Evolutionary conservation across 306 rosid genomes (phyloP), one percentile per base, ranked within the genome.

Genomic region (Acacia crassicarpa): DNA sequence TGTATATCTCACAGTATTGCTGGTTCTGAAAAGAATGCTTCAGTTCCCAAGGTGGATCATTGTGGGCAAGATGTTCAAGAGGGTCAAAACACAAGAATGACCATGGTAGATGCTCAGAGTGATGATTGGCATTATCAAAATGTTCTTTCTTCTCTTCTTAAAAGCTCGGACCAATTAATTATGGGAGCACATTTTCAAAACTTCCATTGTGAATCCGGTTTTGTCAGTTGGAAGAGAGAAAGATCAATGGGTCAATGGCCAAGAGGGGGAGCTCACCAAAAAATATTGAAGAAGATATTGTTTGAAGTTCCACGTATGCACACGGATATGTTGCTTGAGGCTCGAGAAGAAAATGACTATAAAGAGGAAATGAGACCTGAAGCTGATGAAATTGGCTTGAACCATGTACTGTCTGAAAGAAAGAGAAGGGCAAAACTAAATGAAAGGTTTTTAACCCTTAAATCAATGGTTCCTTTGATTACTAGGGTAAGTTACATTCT

Each of bases 231-330:
- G 95, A 94, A 83, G 79, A 88, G 75, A 78, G 79, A 69, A 80
- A 82, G 85, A 67, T 3, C 85, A 68, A 44, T 71, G 78, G 83
- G 77, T 82, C 83, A 76, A 68, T 78, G 83, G 81, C 86, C 90
- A 17, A 84, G 80, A 82, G 67, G 74, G 35, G 88, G 86, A 78
- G 82, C 75, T 70, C 79, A 89, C 0, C 95, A 94, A 73, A 86
- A 74, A 25, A 33, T 92, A 43, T 76, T 94, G 86, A 94, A 92
- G 91, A 92, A 90, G 84, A 83, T 91, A 59, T 82, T 94, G 87
- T 86, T 89, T 49, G 92, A 89, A 88, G 95, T 90, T 85, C 98
- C 97, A 73, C 83, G 82, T 72, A 89, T 89, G 98, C 92, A 87
- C 69, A 76, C 80, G 72, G 87, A 83, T 43, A 80, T 85, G 61